Conservation (phyloP, 2,329 filamentous ascomycete species). For the Bertia moriformis region DNA sequence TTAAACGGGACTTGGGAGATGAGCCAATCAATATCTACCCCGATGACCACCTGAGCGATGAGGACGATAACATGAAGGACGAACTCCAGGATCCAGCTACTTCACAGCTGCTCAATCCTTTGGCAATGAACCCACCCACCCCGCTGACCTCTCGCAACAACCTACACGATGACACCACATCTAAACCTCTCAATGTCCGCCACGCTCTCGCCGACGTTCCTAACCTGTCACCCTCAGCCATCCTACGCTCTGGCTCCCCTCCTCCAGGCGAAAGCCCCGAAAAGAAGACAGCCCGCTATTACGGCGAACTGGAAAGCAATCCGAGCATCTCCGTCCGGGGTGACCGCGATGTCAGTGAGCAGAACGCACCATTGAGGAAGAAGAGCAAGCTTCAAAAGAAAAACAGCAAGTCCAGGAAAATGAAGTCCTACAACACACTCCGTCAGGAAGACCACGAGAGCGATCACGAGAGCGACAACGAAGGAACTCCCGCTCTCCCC, state of each 20-base stretch:
- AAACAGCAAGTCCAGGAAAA: not conserved
- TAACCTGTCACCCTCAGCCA: not conserved
- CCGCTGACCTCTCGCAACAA: not conserved
- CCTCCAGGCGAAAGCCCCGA: constrained; percentile 13
- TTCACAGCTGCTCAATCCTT: not conserved
- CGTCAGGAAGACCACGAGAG: not conserved
- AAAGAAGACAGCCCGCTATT: constrained; percentile 20
- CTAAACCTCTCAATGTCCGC: not conserved
- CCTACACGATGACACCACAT: not conserved
- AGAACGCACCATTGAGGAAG: not conserved
- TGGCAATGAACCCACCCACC: not conserved
- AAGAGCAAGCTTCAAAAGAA: not conserved
- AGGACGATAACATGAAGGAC: too few relatives aligned
- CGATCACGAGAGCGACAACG: constrained; percentile 6
- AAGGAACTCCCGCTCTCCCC: constrained; percentile 4
- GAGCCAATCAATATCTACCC: not conserved
- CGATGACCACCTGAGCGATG: not conserved
- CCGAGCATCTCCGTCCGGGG: constrained; percentile 5
- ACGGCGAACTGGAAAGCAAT: constrained; percentile 17
- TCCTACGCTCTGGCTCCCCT: constrained; percentile 4
- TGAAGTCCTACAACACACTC: not conserved
- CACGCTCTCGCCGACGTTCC: not conserved
- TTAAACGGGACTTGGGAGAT: not conserved
- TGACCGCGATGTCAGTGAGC: constrained; percentile 4
- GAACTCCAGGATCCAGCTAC: too few relatives aligned